Evolutionary conservation across 164 flowering plant genomes (phyloP), one percentile per base, ranked within the genome.

Genomic region (Chimonanthus praecox): DNA sequence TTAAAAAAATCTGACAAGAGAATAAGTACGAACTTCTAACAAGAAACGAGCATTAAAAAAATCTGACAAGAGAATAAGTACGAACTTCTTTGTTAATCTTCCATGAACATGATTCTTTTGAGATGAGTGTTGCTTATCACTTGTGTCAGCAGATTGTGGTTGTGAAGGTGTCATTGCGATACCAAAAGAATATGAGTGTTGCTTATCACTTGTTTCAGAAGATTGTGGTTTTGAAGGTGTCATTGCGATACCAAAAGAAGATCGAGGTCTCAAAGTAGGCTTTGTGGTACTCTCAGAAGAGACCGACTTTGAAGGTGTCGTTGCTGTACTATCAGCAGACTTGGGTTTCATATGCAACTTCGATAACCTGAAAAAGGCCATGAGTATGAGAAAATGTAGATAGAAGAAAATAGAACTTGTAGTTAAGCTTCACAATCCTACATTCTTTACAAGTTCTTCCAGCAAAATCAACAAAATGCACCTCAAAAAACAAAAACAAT

Each of bases 71-170:
- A 67, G 46, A 66, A 5, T 72, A 49, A 74, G 71, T 76, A 85
- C 90, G 74, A 60, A 95, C 99, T 91, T 95, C 70, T 80, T 82
- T 4, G 99, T 95, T 47, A 92, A n/a, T 81, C 75, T 87, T 70
- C 94, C 94, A 45, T 82, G 81, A 74, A 74, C 75, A 68, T 81
- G 85, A 68, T 48, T 75, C 51, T 71, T 79, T 74, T 66, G 47
- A 33, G 68, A 66, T 11, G 68, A 66, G 47, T 11, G 16, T 10
- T 44, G 20, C 46, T 33, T 33, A 33, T 33, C 33, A 33, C 33
- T 33, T 33, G 33, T 33, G 33, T 33, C 33, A 33, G 33, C 1
- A 33, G 33, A 33, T 33, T 33, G 33, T 33, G 33, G 33, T 33
- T 33, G 1, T 33, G 33, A 33, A 33, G 33, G 33, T 33, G 33